Percentiles rank a stretch among this genome's conserved stretches.
Evolutionary conservation across 2,329 filamentous ascomycete species (phyloP).

Genomic region (Trematosphaeria pertusa): DNA sequence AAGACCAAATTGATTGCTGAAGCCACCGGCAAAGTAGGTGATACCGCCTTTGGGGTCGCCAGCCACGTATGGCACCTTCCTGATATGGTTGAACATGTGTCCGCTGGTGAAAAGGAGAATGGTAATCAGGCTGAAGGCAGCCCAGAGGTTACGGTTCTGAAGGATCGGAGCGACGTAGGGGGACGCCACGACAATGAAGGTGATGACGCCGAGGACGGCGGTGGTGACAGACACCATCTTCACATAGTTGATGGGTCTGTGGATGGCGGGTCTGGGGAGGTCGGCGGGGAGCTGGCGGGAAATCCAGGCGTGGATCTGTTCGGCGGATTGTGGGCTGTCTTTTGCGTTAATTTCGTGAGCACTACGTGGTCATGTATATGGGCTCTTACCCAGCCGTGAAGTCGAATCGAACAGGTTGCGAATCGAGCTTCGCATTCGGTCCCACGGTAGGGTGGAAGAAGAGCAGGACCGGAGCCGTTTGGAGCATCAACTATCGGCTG

Average conservation of each 20-base stretch:
- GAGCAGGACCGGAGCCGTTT: slow-evolving; percentile 90
- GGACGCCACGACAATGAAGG: slow-evolving; percentile 72
- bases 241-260: slow-evolving; percentile 86
- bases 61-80: slow-evolving; percentile 90
- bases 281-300: slow-evolving; percentile 74
- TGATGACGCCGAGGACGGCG: slow-evolving; percentile 72
- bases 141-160: slow-evolving; percentile 93
- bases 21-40: slow-evolving; percentile 87
- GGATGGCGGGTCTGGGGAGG: slow-evolving; percentile 74
- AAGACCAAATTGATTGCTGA: slow-evolving; percentile 91
- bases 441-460: slow-evolving; percentile 87
- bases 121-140: slow-evolving; percentile 82
- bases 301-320: slow-evolving; percentile 81
- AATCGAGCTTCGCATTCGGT: slow-evolving; percentile 73
- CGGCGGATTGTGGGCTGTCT: slow-evolving; percentile 73
- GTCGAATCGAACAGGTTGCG: slow-evolving; percentile 79
- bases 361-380: no score
- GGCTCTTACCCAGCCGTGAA: slow-evolving; percentile 76
- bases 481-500: slow-evolving; percentile 77
- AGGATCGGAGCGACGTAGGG: slow-evolving; percentile 82
- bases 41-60: slow-evolving; percentile 86
- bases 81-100: slow-evolving; percentile 99
- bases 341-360: no score
- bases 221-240: slow-evolving; percentile 73
- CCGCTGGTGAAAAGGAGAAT: slow-evolving; percentile 94